A percentile compares a stretch with the other conserved stretches of the same genome.
phyloP scores from a whole-genome alignment of 2,329 filamentous ascomycete genomes.

The Fusarium sp. region DNA sequence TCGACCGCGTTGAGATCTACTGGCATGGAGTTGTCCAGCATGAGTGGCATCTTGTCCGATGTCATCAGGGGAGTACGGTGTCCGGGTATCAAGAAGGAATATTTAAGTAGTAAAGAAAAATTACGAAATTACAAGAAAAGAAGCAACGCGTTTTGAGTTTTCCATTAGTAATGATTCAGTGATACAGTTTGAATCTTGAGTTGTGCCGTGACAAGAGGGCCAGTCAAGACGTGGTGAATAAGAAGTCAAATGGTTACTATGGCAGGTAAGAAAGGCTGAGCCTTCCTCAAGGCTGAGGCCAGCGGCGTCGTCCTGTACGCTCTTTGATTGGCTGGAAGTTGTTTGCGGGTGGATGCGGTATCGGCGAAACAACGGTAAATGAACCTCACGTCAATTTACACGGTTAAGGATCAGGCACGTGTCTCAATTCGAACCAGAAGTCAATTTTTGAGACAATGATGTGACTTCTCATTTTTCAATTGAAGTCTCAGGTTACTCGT shows the following conservation, averaged over 20 bases:
- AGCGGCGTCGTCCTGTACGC: constrained; percentile 6
- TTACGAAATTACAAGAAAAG: constrained; percentile 27
- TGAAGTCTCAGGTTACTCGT: too few species aligned
- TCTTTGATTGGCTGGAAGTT: constrained; percentile 31
- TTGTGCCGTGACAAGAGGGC: constrained; percentile 22
- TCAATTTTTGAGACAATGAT: not conserved
- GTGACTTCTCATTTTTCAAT: not conserved
- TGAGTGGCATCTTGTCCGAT: constrained; percentile 59
- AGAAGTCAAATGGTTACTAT: constrained; percentile 20
- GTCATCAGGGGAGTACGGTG: constrained; percentile 48
- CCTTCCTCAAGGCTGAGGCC: constrained; percentile 38
- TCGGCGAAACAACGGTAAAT: constrained; percentile 42
- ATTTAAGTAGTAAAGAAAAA: constrained; percentile 9
- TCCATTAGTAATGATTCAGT: constrained; percentile 18
- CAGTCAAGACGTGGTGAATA: constrained; percentile 18
- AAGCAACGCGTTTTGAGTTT: not conserved
- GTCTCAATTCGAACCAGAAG: not conserved
- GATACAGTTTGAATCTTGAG: constrained; percentile 7
- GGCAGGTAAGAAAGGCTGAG: constrained; percentile 44
- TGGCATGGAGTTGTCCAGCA: constrained; percentile 59
- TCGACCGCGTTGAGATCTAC: constrained; percentile 72
- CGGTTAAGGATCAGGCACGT: constrained; percentile 12
- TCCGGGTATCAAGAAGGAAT: constrained; percentile 38
- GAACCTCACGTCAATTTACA: constrained; percentile 12
- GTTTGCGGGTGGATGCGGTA: constrained; percentile 26